Evolutionary conservation across 331 rosid species (phyloP).

Genomic region (Rhamnella rubrinervis): DNA sequence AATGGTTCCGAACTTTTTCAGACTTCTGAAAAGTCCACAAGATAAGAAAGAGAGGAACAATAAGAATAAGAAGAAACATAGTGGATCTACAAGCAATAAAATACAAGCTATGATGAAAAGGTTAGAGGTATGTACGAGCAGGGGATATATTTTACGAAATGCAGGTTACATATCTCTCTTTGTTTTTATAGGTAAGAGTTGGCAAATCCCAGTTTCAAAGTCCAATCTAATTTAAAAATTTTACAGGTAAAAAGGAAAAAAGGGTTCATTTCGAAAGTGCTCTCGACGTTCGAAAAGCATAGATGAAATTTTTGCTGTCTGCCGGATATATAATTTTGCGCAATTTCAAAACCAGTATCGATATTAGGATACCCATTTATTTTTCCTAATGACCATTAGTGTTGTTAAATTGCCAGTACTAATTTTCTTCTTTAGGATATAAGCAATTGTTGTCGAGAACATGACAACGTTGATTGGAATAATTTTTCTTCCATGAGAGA

Average conservation of each 20-base stretch:
- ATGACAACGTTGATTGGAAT: too few relatives aligned
- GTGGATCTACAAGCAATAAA: conserved; percentile 12
- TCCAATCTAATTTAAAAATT: neutral
- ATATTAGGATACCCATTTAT: too few relatives aligned
- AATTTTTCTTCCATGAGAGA: too few relatives aligned
- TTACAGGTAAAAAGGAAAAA: conserved; percentile 21
- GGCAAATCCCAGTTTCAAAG: neutral
- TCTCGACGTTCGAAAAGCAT: conserved; percentile 4
- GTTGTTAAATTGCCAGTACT: too few relatives aligned
- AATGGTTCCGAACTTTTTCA: conserved; percentile 38
- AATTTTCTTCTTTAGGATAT: too few relatives aligned
- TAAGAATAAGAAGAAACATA: neutral
- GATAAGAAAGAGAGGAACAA: conserved; percentile 31
- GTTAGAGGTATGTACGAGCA: conserved; percentile 16
- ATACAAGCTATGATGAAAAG: neutral
- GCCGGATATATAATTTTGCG: neutral
- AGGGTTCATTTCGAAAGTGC: conserved; percentile 1
- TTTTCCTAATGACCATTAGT: too few relatives aligned
- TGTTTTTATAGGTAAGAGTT: too few relatives aligned
- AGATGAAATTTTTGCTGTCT: neutral
- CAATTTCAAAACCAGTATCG: too few relatives aligned
- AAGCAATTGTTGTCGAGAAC: too few relatives aligned
- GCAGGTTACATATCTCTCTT: neutral
- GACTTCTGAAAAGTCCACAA: conserved; percentile 24
- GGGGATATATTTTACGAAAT: neutral